phyloP scores from a whole-genome alignment of 768 basidiomycete genomes.

The Tubosaeta sp. region DNA sequence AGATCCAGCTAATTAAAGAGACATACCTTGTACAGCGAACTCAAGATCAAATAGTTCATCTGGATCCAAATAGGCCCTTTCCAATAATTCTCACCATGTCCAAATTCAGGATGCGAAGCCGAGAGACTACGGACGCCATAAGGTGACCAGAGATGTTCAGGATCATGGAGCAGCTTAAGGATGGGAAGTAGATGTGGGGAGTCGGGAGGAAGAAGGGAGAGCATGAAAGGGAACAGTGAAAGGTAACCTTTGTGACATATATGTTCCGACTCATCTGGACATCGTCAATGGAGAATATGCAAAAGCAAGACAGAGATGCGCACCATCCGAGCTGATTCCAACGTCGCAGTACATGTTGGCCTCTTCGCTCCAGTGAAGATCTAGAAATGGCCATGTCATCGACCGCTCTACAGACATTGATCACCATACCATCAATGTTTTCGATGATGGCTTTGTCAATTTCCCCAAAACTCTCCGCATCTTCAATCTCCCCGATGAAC shows the following conservation, averaged over 20 bases:
- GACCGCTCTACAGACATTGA: neutral
- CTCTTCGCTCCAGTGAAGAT: conserved; percentile 91
- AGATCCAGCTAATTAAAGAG: neutral
- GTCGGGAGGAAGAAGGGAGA: conserved; percentile 68
- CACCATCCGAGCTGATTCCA: conserved; percentile 80
- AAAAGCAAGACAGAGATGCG: conserved; percentile 5
- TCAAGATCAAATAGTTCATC: conserved; percentile 91
- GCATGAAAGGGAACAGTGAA: conserved; percentile 89
- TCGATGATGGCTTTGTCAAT: conserved; percentile 77
- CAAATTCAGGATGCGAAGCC: conserved; percentile 85
- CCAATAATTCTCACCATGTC: conserved; percentile 95
- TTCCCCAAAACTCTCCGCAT: conserved; percentile 67
- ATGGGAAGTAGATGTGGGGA: conserved; percentile 82
- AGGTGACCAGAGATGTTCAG: conserved; percentile 85
- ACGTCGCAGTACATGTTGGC: conserved; percentile 92
- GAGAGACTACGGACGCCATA: conserved; percentile 88
- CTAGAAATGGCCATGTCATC: conserved; percentile 35
- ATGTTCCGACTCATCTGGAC: conserved; percentile 82
- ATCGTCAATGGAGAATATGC: conserved; percentile 1
- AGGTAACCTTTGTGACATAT: conserved; percentile 92
- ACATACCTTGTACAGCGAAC: conserved; percentile 70
- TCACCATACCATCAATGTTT: conserved; percentile 73
- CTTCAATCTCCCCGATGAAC: conserved; percentile 83
- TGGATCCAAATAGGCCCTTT: conserved; percentile 95
- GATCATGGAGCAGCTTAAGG: conserved; percentile 74